Evolutionary conservation across 176 grass and related monocot genomes (phyloP).

Genomic region (Eragrostis curvula): DNA sequence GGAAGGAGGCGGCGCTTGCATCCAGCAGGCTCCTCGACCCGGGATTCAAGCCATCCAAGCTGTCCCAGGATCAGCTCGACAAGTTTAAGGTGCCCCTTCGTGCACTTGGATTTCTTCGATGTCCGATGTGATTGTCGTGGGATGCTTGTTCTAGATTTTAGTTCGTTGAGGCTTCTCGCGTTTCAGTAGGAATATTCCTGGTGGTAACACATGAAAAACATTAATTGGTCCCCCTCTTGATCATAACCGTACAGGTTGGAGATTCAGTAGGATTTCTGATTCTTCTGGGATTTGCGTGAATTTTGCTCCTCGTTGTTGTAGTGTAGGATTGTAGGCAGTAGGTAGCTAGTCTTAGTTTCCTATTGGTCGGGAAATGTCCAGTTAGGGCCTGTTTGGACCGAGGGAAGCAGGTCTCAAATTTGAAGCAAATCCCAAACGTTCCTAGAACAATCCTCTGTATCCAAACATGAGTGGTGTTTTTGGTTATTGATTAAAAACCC

Average conservation of each 20-base stretch:
- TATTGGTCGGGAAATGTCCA: background rate
- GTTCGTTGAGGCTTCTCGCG: background rate
- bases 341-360: too few species aligned
- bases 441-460: background rate
- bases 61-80: constrained; percentile 65
- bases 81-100: constrained; percentile 66
- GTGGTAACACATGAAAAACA: too few species aligned
- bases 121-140: background rate
- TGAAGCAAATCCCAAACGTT: background rate
- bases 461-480: background rate
- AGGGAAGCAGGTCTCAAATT: background rate
- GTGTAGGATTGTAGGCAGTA: too few species aligned
- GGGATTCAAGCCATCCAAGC: constrained; percentile 69
- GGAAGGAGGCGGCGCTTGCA: constrained; percentile 61
- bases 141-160: constrained; percentile 10
- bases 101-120: constrained; percentile 16
- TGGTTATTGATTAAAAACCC: background rate
- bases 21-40: constrained; percentile 58
- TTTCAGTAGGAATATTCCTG: background rate
- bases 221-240: background rate
- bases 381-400: background rate
- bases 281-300: too few species aligned
- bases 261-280: background rate
- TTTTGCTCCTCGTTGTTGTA: background rate
- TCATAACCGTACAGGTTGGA: background rate